A percentile compares a stretch with the other conserved stretches of the same genome.
phyloP scores from a whole-genome alignment of 805 yeast genomes.

The Kazachstania africana region DNA sequence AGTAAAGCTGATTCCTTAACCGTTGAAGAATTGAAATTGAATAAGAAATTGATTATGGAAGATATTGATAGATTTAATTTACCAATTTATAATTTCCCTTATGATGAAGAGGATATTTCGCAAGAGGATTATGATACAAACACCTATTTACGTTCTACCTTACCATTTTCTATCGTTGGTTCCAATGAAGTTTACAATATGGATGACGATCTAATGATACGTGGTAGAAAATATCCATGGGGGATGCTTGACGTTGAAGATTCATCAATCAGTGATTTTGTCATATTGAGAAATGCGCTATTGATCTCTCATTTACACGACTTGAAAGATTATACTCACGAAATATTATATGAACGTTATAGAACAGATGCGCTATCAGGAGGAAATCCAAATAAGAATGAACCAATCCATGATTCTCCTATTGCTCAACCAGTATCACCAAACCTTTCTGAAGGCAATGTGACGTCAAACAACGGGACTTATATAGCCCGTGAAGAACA shows the following conservation, averaged over 20 bases:
- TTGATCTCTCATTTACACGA: conserved; percentile 79
- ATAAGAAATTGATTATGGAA: conserved; percentile 63
- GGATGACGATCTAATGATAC: conserved; percentile 29
- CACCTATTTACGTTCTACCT: conserved; percentile 47
- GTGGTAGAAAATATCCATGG: conserved; percentile 49
- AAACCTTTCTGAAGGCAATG: conserved; percentile 1
- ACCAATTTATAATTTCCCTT: conserved; percentile 67
- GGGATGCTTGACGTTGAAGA: conserved; percentile 53
- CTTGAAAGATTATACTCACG: conserved; percentile 81
- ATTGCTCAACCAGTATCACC: not conserved
- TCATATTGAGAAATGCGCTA: conserved; percentile 65
- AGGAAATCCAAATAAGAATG: conserved; percentile 5
- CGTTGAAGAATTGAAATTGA: conserved; percentile 59
- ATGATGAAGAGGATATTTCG: conserved; percentile 40
- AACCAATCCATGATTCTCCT: not conserved
- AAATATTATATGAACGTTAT: conserved; percentile 74
- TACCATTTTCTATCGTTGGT: conserved; percentile 62
- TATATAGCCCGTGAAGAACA: conserved; percentile 73
- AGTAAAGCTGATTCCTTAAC: conserved; percentile 82
- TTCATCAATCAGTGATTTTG: conserved; percentile 69
- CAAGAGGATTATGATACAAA: conserved; percentile 57
- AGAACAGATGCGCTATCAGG: conserved; percentile 78
- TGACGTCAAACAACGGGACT: conserved; percentile 26
- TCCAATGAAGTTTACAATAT: conserved; percentile 48
- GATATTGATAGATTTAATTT: conserved; percentile 62